A percentile compares a stretch with the other conserved stretches of the same genome.
Conservation (phyloP, 2,329 filamentous ascomycete genomes). For the Elsinoe perseae region DNA sequence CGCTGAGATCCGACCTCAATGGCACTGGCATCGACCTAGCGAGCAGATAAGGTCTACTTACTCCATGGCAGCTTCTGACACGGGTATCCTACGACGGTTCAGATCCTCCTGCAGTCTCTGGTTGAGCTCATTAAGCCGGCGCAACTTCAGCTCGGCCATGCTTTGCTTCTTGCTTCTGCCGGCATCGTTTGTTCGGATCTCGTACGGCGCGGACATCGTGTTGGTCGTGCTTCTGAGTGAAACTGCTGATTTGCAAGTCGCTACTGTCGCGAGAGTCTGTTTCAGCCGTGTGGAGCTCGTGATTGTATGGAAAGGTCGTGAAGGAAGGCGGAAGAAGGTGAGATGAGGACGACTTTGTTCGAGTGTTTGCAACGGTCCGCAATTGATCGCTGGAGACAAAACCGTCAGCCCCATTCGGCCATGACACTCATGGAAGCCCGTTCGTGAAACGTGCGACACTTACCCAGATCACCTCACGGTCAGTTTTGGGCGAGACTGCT, state of each 20-base stretch:
- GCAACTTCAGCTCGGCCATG: conserved; percentile 96
- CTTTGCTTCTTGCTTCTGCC: conserved; percentile 93
- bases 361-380: conserved; percentile 15
- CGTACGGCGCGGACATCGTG: conserved; percentile 54
- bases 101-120: conserved; percentile 91
- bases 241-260: background rate
- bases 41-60: conserved; percentile 27
- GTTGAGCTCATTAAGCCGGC: conserved; percentile 93
- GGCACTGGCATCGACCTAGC: background rate
- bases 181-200: conserved; percentile 57
- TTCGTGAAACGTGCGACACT: conserved; percentile 11
- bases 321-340: conserved; percentile 8
- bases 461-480: background rate
- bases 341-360: conserved; percentile 9
- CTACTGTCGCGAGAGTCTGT: background rate
- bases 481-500: background rate
- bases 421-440: conserved; percentile 13
- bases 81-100: conserved; percentile 88
- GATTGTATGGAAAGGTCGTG: background rate
- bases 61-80: conserved; percentile 74
- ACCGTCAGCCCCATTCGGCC: conserved; percentile 17
- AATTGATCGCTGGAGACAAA: conserved; percentile 12
- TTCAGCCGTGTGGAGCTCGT: background rate
- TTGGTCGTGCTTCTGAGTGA: background rate
- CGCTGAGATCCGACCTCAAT: background rate